These are phyloP conservation scores for Pseudocercospora fuligena DNA, from an alignment of 2,329 filamentous ascomycete genomes.

Conservation along the genomic window DNA sequence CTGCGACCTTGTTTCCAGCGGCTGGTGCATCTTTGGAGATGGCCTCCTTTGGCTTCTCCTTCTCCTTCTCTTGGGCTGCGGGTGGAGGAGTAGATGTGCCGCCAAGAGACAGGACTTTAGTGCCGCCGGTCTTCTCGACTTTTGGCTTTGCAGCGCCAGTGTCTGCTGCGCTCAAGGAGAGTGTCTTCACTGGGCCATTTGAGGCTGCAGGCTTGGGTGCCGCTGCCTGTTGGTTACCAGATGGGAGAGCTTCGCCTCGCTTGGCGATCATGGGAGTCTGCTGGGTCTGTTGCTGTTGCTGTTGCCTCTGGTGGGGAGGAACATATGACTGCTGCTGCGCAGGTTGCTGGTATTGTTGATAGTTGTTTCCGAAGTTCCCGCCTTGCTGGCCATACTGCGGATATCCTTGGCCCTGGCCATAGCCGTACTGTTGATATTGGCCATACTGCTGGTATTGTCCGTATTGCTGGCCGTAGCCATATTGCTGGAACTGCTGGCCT, in stretches of 20 bases:
- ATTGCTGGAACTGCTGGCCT: slow-evolving; percentile 40
- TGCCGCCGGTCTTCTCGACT: slow-evolving; percentile 55
- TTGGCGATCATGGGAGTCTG: slow-evolving; percentile 68
- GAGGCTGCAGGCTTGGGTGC: slow-evolving; percentile 53
- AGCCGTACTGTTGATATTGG: slow-evolving; percentile 46
- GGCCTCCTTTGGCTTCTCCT: slow-evolving; percentile 43
- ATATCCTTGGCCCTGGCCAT: slow-evolving; percentile 34
- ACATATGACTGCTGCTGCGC: slow-evolving; percentile 39
- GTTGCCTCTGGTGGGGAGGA: slow-evolving; percentile 49
- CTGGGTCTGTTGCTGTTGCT: slow-evolving; percentile 53
- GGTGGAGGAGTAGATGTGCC: slow-evolving; percentile 50
- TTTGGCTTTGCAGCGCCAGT: slow-evolving; percentile 59
- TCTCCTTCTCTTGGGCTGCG: slow-evolving; percentile 53
- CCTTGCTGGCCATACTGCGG: slow-evolving; percentile 49
- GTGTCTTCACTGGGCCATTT: slow-evolving; percentile 65
- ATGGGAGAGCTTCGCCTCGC: slow-evolving; percentile 57
- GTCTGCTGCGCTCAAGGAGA: slow-evolving; percentile 58
- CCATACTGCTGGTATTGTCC: slow-evolving; percentile 33
- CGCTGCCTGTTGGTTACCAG: slow-evolving; percentile 52
- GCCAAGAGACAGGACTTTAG: slow-evolving; percentile 76
- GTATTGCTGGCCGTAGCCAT: slow-evolving; percentile 46
- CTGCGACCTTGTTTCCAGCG: slow-evolving; percentile 81
- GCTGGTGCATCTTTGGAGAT: slow-evolving; percentile 56
- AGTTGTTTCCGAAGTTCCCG: slow-evolving; percentile 51
- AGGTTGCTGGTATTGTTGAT: slow-evolving; percentile 54